phyloP scores from a whole-genome alignment of 2,329 filamentous ascomycete genomes.

The Trichophyton rubrum region DNA sequence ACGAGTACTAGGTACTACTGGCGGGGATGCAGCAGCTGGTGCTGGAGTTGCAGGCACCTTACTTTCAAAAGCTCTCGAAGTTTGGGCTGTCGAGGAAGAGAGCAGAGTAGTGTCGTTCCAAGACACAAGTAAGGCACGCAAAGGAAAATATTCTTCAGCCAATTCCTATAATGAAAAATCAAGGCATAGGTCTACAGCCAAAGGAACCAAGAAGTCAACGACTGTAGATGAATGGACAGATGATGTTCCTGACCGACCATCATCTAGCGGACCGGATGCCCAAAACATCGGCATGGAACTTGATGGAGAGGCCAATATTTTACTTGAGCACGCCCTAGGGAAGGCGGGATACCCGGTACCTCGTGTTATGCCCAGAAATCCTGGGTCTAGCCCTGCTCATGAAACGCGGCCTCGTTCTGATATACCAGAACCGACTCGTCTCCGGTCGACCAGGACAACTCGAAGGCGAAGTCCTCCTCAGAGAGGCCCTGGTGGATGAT shows the following conservation, averaged over 20 bases:
- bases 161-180: slow-evolving; percentile 15
- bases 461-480: slow-evolving; percentile 11
- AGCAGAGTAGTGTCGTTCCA: slow-evolving; percentile 7
- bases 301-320: slow-evolving; percentile 32
- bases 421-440: slow-evolving; percentile 4
- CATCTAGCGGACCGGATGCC: slow-evolving; percentile 15
- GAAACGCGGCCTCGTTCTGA: not conserved
- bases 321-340: slow-evolving; percentile 29
- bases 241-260: slow-evolving; percentile 22
- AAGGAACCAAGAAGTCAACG: not conserved
- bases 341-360: slow-evolving; percentile 12
- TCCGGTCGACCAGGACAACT: slow-evolving; percentile 8
- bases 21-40: slow-evolving; percentile 36
- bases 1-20: slow-evolving; percentile 33
- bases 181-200: slow-evolving; percentile 9
- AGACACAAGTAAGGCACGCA: slow-evolving; percentile 9
- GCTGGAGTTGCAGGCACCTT: slow-evolving; percentile 37
- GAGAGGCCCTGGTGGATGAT: slow-evolving; percentile 5
- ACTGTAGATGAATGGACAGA: slow-evolving; percentile 27
- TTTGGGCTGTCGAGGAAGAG: slow-evolving; percentile 33
- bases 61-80: slow-evolving; percentile 33
- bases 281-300: slow-evolving; percentile 31
- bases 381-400: not conserved
- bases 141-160: slow-evolving; percentile 16
- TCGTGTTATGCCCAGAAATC: not conserved